These are phyloP conservation scores for Aspergillaceae sp. DNA, from an alignment of 2,329 filamentous ascomycete genomes.

Conservation along the genomic window DNA sequence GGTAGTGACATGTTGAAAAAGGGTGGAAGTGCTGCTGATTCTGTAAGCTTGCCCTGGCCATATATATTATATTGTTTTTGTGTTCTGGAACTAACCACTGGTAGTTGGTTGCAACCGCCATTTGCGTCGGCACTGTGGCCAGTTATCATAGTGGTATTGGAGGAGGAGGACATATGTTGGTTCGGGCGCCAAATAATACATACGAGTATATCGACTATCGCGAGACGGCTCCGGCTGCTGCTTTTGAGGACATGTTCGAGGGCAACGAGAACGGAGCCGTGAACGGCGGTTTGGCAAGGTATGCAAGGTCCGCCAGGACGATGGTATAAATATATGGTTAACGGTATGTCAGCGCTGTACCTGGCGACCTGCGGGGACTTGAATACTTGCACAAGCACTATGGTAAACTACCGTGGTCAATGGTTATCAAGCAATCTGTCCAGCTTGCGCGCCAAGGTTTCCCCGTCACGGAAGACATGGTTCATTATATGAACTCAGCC, in stretches of 20 bases:
- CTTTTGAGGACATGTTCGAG: constrained; percentile 75
- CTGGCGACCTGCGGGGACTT: constrained; percentile 61
- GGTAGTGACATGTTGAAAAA: constrained; percentile 55
- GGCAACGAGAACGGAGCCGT: constrained; percentile 60
- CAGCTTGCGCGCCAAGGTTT: constrained; percentile 67
- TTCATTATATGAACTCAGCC: constrained; percentile 60
- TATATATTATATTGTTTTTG: constrained; percentile 1
- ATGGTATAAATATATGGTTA: not conserved
- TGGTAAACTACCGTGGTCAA: constrained; percentile 58
- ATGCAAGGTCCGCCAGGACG: constrained; percentile 4
- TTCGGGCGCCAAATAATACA: constrained; percentile 61
- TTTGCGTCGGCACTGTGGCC: constrained; percentile 66
- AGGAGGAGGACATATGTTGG: constrained; percentile 82
- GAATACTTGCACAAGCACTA: constrained; percentile 63
- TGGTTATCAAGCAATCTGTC: constrained; percentile 65
- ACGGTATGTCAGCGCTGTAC: constrained; percentile 37
- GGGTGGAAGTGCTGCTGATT: constrained; percentile 67
- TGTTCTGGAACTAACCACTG: not conserved
- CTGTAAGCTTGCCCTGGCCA: constrained; percentile 35
- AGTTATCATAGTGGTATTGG: constrained; percentile 77
- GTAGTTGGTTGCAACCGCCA: constrained; percentile 59
- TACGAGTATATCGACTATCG: constrained; percentile 88
- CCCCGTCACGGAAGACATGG: constrained; percentile 61
- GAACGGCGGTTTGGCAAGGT: constrained; percentile 61
- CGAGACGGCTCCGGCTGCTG: constrained; percentile 75